phyloP scores from a whole-genome alignment of 2,329 filamentous ascomycete species.

The Venturiaceae sp. region DNA sequence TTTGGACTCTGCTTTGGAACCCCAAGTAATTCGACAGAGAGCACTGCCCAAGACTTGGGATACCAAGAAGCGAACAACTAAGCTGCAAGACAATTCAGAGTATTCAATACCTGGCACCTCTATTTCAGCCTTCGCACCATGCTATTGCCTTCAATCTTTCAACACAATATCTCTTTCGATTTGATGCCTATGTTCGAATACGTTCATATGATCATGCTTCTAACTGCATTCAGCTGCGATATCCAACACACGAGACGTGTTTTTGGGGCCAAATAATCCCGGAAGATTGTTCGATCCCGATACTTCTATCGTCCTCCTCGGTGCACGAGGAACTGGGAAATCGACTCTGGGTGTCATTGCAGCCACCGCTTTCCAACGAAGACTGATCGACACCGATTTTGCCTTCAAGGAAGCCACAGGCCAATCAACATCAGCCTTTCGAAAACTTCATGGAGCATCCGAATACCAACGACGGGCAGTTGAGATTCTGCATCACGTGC shows the following conservation, averaged over 20 bases:
- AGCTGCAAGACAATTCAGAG: too few species aligned
- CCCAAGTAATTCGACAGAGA: too few species aligned
- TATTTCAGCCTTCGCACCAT: too few species aligned
- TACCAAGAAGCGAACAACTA: too few species aligned
- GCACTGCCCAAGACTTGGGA: too few species aligned
- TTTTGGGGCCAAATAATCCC: neutral
- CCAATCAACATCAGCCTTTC: conserved; percentile 52
- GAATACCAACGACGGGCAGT: conserved; percentile 57
- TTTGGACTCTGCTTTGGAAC: too few species aligned
- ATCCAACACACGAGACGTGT: too few species aligned
- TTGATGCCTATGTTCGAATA: neutral
- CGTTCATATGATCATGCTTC: neutral
- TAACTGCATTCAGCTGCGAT: neutral
- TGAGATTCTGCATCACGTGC: conserved; percentile 49
- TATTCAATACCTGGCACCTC: too few species aligned
- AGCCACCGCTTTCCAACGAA: conserved; percentile 58
- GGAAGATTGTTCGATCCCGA: conserved; percentile 42
- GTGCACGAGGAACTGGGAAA: conserved; percentile 66
- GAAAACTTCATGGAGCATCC: conserved; percentile 49
- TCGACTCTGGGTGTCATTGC: conserved; percentile 68
- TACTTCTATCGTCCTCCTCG: conserved; percentile 63
- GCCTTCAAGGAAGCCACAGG: conserved; percentile 57
- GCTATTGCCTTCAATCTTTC: too few species aligned
- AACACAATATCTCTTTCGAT: neutral
- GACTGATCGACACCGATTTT: conserved; percentile 59